These are phyloP conservation scores for Haberlea rhodopensis DNA, from an alignment of 257 asterid genomes.

Conservation along the genomic window DNA sequence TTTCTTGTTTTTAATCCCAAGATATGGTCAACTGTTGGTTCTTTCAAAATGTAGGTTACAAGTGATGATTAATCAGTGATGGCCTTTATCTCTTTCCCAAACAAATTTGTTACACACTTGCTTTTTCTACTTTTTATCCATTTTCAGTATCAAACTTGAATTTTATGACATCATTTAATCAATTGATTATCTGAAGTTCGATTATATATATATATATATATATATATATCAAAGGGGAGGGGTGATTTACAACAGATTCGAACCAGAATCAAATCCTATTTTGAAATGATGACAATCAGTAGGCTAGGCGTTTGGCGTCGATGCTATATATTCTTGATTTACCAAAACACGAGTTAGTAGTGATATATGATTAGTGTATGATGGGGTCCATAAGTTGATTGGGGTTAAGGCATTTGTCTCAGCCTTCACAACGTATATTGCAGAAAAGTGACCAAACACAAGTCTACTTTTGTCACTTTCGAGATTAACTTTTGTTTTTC, in stretches of 20 bases:
- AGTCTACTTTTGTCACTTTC: conserved; percentile 56
- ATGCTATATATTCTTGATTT: not conserved
- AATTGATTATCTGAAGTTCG: no score
- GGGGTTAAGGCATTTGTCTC: conserved; percentile 22
- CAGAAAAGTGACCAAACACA: conserved; percentile 33
- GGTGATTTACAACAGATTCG: no score
- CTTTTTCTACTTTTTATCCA: no score
- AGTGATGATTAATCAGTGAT: conserved; percentile 61
- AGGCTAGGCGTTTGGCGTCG: no score
- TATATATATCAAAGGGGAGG: no score
- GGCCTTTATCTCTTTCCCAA: not conserved
- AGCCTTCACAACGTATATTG: conserved; percentile 35
- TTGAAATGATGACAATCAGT: no score
- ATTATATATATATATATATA: no score
- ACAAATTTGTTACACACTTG: not conserved
- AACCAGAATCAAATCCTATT: no score
- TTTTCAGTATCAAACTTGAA: no score
- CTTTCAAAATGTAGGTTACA: not conserved
- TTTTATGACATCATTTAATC: no score
- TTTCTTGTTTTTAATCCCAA: not conserved
- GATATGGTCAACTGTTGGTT: not conserved
- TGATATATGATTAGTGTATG: not conserved
- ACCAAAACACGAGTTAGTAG: not conserved
- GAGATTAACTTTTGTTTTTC: conserved; percentile 53
- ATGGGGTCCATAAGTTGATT: not conserved